phyloP scores from a whole-genome alignment of 192 early-diverging fungal genomes.

The Gryganskiella cystojenkinii region DNA sequence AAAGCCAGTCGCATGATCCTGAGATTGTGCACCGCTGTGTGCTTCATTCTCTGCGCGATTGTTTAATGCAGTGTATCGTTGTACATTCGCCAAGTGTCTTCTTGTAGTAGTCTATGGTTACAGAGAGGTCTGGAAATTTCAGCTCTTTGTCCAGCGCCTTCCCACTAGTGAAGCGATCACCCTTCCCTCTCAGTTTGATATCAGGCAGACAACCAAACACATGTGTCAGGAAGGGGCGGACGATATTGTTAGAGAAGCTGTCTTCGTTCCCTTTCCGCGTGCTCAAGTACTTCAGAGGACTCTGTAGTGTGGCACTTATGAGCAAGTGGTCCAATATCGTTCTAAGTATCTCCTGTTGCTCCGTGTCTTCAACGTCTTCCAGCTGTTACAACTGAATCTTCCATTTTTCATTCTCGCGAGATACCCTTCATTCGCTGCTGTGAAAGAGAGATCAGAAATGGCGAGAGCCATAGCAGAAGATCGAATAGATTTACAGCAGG shows the following conservation, averaged over 20 bases:
- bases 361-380: background rate
- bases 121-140: slow-evolving; percentile 8
- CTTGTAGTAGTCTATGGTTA: slow-evolving; percentile 9
- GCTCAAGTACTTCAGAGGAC: slow-evolving; percentile 3
- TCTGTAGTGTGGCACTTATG: slow-evolving; percentile 6
- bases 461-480: too few relatives aligned
- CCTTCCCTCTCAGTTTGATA: slow-evolving; percentile 5
- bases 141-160: slow-evolving; percentile 3
- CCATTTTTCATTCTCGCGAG: too few relatives aligned
- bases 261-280: slow-evolving; percentile 10
- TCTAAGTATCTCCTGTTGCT: slow-evolving; percentile 3
- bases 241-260: slow-evolving; percentile 10
- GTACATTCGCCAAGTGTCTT: background rate
- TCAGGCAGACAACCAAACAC: background rate
- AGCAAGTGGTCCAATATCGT: slow-evolving; percentile 3
- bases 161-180: slow-evolving; percentile 6
- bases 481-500: too few relatives aligned
- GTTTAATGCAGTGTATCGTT: too few relatives aligned
- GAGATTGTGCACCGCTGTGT: too few relatives aligned
- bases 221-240: slow-evolving; percentile 7
- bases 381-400: background rate
- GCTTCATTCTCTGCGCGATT: too few relatives aligned
- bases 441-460: too few relatives aligned
- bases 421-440: too few relatives aligned
- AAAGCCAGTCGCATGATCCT: too few relatives aligned